phyloP scores from a whole-genome alignment of 768 basidiomycete species.

The Termitomyces sp. region DNA sequence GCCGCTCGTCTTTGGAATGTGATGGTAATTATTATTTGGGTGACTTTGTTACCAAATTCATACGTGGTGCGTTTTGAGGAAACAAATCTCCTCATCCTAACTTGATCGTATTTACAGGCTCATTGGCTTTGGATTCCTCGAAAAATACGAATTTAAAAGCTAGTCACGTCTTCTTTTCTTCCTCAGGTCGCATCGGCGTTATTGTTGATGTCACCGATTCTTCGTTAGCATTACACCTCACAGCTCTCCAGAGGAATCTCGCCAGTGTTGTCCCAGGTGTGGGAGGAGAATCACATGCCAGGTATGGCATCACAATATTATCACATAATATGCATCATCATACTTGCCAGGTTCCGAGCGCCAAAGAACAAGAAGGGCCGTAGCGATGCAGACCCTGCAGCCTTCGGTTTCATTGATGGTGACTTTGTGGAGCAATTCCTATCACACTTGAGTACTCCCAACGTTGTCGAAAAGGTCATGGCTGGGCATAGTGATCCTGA shows the following conservation, averaged over 20 bases:
- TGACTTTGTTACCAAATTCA: slow-evolving; percentile 73
- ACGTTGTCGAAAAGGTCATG: slow-evolving; percentile 45
- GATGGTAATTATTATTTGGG: slow-evolving; percentile 70
- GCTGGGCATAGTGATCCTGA: slow-evolving; percentile 56
- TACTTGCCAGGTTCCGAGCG: slow-evolving; percentile 52
- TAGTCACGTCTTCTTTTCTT: slow-evolving; percentile 69
- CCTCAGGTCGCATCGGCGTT: slow-evolving; percentile 74
- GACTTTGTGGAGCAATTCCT: slow-evolving; percentile 75
- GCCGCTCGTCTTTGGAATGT: slow-evolving; percentile 45
- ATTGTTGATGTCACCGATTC: slow-evolving; percentile 54
- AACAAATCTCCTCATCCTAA: background rate
- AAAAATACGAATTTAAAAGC: slow-evolving; percentile 39
- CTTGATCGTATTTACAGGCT: slow-evolving; percentile 34
- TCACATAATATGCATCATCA: background rate
- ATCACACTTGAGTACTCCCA: slow-evolving; percentile 29
- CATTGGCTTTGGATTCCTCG: slow-evolving; percentile 41
- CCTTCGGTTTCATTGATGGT: slow-evolving; percentile 83
- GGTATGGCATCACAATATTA: slow-evolving; percentile 29
- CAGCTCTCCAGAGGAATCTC: slow-evolving; percentile 73
- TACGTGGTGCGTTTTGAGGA: slow-evolving; percentile 42
- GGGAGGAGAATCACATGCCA: slow-evolving; percentile 56
- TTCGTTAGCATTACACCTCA: slow-evolving; percentile 49
- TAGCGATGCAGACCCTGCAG: slow-evolving; percentile 48
- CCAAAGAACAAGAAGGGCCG: slow-evolving; percentile 53
- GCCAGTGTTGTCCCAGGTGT: slow-evolving; percentile 42